Evolutionary conservation across 768 basidiomycete species (phyloP).

Genomic region (Trametes meyenii): DNA sequence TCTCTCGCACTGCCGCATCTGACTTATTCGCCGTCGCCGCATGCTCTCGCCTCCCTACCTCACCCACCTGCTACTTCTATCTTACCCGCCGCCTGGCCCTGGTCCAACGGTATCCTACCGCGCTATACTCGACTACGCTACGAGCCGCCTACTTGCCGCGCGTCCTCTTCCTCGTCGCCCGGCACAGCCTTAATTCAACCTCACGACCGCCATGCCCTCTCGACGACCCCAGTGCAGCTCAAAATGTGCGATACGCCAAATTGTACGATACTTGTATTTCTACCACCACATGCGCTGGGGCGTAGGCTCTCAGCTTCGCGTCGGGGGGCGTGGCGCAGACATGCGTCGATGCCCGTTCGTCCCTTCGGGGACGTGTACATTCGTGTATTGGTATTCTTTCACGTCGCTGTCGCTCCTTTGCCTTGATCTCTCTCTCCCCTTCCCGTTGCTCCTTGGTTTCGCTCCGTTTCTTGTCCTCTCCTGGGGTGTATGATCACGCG

Average conservation of each 20-base stretch:
- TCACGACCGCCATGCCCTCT: conserved; percentile 3
- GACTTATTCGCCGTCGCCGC: conserved; percentile 19
- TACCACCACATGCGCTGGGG: conserved; percentile 5
- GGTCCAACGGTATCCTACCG: conserved; percentile 8
- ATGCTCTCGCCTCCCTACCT: conserved; percentile 9
- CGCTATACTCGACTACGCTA: conserved; percentile 22
- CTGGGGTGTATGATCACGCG: conserved; percentile 19
- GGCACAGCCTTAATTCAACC: background rate
- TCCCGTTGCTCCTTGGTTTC: conserved; percentile 1
- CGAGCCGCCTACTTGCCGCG: conserved; percentile 16
- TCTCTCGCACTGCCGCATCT: conserved; percentile 5
- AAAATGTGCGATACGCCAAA: conserved; percentile 20
- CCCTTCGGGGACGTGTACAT: conserved; percentile 18
- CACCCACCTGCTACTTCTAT: conserved; percentile 11
- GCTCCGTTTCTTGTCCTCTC: background rate
- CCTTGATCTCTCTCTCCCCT: background rate
- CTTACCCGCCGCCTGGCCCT: conserved; percentile 5
- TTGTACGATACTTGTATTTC: conserved; percentile 21
- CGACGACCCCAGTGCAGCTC: conserved; percentile 8
- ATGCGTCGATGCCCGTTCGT: background rate
- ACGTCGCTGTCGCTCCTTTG: conserved; percentile 7
- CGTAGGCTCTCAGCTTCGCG: conserved; percentile 1
- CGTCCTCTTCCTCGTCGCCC: background rate
- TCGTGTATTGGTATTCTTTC: conserved; percentile 22
- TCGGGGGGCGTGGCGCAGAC: background rate